Conservation (phyloP, 2,329 filamentous ascomycete species). For the Diaporthe vaccinii region DNA sequence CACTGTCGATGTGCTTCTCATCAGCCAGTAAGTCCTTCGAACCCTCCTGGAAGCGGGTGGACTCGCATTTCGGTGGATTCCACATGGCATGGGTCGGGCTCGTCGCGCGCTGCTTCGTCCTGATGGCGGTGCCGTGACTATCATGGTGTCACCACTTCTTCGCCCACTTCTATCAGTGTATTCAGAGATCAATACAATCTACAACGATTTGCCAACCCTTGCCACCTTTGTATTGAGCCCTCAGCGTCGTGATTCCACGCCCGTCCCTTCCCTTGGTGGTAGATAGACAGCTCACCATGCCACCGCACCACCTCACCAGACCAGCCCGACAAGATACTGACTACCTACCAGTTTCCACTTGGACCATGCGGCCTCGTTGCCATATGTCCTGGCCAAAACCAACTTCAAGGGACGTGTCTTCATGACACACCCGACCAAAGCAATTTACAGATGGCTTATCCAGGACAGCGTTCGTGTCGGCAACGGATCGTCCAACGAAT, state of each 20-base stretch:
- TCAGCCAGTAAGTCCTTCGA: conserved; percentile 89
- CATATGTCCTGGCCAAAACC: conserved; percentile 97
- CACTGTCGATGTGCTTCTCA: conserved; percentile 95
- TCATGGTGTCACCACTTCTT: conserved; percentile 7
- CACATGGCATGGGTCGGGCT: conserved; percentile 37
- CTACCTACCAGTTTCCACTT: conserved; percentile 84
- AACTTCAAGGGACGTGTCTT: conserved; percentile 97
- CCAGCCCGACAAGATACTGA: conserved; percentile 43
- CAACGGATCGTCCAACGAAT: conserved; percentile 74
- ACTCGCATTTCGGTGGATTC: conserved; percentile 37
- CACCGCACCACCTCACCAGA: not conserved
- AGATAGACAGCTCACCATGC: conserved; percentile 24
- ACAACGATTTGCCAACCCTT: conserved; percentile 40
- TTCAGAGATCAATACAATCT: conserved; percentile 48
- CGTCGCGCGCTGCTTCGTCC: conserved; percentile 39
- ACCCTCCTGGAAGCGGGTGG: conserved; percentile 39
- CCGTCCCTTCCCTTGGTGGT: conserved; percentile 35
- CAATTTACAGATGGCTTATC: conserved; percentile 99
- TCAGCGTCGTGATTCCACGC: conserved; percentile 39
- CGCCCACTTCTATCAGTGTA: conserved; percentile 41
- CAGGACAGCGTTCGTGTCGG: conserved; percentile 95
- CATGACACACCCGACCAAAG: conserved; percentile 99
- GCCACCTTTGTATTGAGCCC: conserved; percentile 41
- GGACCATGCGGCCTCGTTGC: conserved; percentile 98
- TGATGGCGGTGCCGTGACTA: conserved; percentile 6